phyloP scores from a whole-genome alignment of 345 rosid species.

The Psidium guajava region DNA sequence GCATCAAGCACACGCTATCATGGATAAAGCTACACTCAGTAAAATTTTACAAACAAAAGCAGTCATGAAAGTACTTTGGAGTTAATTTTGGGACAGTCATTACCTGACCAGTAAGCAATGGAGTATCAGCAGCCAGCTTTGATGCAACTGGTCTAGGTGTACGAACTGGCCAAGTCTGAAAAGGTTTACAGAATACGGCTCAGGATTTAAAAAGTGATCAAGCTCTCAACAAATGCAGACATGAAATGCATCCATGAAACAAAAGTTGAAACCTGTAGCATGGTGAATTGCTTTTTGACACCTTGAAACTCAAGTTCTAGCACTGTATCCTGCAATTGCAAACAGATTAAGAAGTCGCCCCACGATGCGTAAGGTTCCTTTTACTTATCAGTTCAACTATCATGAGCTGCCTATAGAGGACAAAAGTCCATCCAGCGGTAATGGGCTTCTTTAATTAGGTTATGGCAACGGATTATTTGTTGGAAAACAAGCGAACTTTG shows the following conservation, averaged over 20 bases:
- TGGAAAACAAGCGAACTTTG: background rate
- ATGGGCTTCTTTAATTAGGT: background rate
- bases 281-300: constrained; percentile 76
- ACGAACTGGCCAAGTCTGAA: constrained; percentile 99
- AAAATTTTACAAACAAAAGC: background rate
- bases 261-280: constrained; percentile 80
- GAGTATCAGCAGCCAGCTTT: constrained; percentile 99
- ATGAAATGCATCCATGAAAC: background rate
- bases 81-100: background rate
- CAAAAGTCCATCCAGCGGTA: background rate
- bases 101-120: constrained; percentile 96
- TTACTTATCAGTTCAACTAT: background rate
- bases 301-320: constrained; percentile 99
- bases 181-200: background rate
- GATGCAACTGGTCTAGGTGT: constrained; percentile 98
- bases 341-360: background rate
- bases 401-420: background rate
- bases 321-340: constrained; percentile 63
- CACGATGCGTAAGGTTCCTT: background rate
- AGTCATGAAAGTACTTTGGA: background rate
- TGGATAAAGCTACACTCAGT: constrained; percentile 1
- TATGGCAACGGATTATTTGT: background rate
- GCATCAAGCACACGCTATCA: constrained; percentile 98
- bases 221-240: background rate
- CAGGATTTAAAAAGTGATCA: background rate